Evolutionary conservation across 768 basidiomycete species (phyloP).

Genomic region (Phylloporus sp.): DNA sequence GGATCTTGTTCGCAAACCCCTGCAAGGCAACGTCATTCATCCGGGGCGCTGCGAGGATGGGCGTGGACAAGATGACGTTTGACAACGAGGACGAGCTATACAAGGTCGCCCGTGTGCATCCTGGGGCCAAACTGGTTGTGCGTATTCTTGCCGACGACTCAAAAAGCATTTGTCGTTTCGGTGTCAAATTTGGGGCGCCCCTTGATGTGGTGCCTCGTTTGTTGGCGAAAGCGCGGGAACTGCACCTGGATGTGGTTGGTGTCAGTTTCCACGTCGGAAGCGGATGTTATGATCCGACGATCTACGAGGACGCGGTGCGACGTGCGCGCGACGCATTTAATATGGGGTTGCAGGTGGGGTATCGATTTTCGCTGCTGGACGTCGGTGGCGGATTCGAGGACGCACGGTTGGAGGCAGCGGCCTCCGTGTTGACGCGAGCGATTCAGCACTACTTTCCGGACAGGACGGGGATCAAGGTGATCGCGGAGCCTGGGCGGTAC

Average conservation of each 20-base stretch:
- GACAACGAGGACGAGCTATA: conserved; percentile 95
- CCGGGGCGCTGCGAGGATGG: conserved; percentile 69
- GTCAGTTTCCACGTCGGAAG: conserved; percentile 98
- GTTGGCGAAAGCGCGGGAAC: conserved; percentile 70
- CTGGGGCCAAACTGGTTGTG: conserved; percentile 78
- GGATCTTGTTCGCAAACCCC: conserved; percentile 97
- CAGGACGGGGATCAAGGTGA: conserved; percentile 62
- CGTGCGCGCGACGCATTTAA: conserved; percentile 82
- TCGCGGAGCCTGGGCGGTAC: conserved; percentile 95
- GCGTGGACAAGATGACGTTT: conserved; percentile 95
- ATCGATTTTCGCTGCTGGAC: conserved; percentile 78
- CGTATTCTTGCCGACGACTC: conserved; percentile 99
- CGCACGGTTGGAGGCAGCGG: conserved; percentile 75
- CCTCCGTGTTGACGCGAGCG: conserved; percentile 60
- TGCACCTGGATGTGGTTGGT: conserved; percentile 82
- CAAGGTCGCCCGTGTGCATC: conserved; percentile 83
- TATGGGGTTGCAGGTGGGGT: conserved; percentile 79
- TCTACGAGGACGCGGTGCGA: conserved; percentile 84
- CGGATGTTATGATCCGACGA: conserved; percentile 89
- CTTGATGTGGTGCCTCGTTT: conserved; percentile 74
- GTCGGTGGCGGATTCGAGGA: conserved; percentile 97
- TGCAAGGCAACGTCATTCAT: conserved; percentile 97
- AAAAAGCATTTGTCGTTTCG: conserved; percentile 88
- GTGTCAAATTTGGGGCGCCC: conserved; percentile 95
- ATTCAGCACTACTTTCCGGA: conserved; percentile 79